Evolutionary conservation across 352 stramenopile genomes (phyloP), one percentile per base, ranked within the genome.

Genomic region (Bremia lactucae): DNA sequence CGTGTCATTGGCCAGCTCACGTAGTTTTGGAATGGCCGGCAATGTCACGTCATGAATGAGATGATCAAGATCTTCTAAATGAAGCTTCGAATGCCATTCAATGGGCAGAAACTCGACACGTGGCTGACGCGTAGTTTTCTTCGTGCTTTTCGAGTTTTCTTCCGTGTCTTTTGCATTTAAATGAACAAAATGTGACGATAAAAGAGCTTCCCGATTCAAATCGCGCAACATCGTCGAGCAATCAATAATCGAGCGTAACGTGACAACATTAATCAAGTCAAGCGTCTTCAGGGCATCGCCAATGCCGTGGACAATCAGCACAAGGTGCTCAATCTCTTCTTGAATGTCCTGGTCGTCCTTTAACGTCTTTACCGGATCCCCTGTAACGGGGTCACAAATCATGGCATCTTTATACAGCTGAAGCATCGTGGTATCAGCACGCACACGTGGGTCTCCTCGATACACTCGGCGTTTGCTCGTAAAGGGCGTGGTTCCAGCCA

Each of bases 1-100:
- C 2, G 87, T 95, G 50, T 96, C 88, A 56, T 97, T 97, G 10
- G 84, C 83, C 53, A 97, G 86, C 36, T 94, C 77, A 20, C 88
- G 68, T 46, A 97, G 55, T 40, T 95, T 87, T 3, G 89, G 89
- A 51, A 97, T 97, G 5, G 77, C 77, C 6, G 77, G 77, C 7
- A 89, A 46, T 21, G 77, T 89, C 37, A 87, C 72, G 31, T 85
- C 72, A 7, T 63, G 72, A 22, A 87, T 90, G 29, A 75, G 71
- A 13, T 62, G 48, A 38, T 87, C 74, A 2, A 89, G 36, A 7
- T 67, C 70, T 48, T 84, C 72, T 55, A 89, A 71, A 42, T 90
- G 78, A 39, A 90, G 66, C 59, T 90, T 90, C 23, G 78, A 84
- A 42, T 90, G 78, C 80, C 80, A 93, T 22, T 93, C 80, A 42